These are phyloP conservation scores for Nitzschia sp. DNA, from an alignment of 108 stramenopile genomes.

Conservation along the genomic window DNA sequence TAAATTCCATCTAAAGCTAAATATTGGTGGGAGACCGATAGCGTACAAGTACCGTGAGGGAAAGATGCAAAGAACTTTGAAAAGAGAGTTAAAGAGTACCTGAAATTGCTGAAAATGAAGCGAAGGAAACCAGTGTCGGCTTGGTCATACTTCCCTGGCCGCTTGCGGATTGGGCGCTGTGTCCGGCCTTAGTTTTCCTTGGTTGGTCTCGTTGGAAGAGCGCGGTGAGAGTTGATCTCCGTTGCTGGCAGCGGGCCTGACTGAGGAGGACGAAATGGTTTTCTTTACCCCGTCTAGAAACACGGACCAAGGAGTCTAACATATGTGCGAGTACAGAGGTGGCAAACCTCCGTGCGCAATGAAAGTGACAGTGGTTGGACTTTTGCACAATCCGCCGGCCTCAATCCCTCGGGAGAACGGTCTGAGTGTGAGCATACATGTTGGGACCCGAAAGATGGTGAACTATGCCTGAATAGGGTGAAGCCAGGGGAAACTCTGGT, in stretches of 20 bases:
- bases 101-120: conserved; percentile 97
- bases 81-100: conserved; percentile 98
- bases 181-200: conserved; percentile 52
- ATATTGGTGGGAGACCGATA: conserved; percentile 95
- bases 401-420: conserved; percentile 82
- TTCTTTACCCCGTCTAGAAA: conserved; percentile 95
- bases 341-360: conserved; percentile 88
- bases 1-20: conserved; percentile 97
- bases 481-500: conserved; percentile 96
- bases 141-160: conserved; percentile 55
- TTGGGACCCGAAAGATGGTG: conserved; percentile 97
- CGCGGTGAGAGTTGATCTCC: conserved; percentile 34
- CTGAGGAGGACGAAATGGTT: conserved; percentile 72
- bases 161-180: conserved; percentile 70
- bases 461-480: conserved; percentile 96
- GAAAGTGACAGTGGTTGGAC: conserved; percentile 89
- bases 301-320: conserved; percentile 97
- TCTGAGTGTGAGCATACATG: conserved; percentile 93
- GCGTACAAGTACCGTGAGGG: conserved; percentile 95
- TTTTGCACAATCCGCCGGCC: conserved; percentile 90
- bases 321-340: conserved; percentile 91
- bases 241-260: conserved; percentile 39
- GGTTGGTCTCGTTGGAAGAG: conserved; percentile 45
- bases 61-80: conserved; percentile 96
- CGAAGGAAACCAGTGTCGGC: conserved; percentile 87